A percentile compares a stretch with the other conserved stretches of the same genome.
These are phyloP conservation scores for Penicillium paneum DNA, from an alignment of 2,329 filamentous ascomycete genomes.

Conservation along the genomic window DNA sequence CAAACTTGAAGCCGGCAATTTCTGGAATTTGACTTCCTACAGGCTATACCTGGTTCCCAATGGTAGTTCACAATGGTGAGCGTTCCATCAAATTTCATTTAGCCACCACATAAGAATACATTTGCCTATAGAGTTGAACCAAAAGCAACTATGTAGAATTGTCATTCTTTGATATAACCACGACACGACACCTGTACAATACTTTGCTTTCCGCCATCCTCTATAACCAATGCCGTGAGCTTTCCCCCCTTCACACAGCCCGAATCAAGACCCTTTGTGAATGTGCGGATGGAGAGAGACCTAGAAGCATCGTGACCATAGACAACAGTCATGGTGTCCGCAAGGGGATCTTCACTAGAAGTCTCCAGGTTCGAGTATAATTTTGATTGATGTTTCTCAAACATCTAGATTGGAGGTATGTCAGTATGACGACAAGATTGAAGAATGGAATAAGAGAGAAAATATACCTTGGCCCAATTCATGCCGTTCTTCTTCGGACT, in stretches of 20 bases:
- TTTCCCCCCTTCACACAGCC: conserved; percentile 73
- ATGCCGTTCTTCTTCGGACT: conserved; percentile 53
- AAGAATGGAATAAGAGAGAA: neutral
- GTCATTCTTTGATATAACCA: conserved; percentile 25
- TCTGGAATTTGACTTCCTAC: neutral
- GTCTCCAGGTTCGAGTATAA: conserved; percentile 23
- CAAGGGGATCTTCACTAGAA: conserved; percentile 16
- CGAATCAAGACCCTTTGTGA: conserved; percentile 81
- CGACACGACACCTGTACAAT: conserved; percentile 45
- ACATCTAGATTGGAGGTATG: conserved; percentile 38
- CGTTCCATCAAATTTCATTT: neutral
- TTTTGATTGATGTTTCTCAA: conserved; percentile 49
- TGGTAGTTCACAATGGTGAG: too few species aligned
- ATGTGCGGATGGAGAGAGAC: conserved; percentile 65
- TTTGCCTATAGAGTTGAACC: neutral
- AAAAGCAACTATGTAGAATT: neutral
- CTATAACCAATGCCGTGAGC: conserved; percentile 74
- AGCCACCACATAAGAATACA: neutral
- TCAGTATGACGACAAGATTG: conserved; percentile 3
- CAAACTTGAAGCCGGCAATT: neutral
- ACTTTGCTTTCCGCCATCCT: conserved; percentile 49
- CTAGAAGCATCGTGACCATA: conserved; percentile 82
- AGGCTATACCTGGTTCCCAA: neutral
- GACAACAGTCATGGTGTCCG: conserved; percentile 62
- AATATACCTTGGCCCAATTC: conserved; percentile 61